phyloP scores from a whole-genome alignment of 2,329 filamentous ascomycete genomes.

The Dactylonectria estremocensis region DNA sequence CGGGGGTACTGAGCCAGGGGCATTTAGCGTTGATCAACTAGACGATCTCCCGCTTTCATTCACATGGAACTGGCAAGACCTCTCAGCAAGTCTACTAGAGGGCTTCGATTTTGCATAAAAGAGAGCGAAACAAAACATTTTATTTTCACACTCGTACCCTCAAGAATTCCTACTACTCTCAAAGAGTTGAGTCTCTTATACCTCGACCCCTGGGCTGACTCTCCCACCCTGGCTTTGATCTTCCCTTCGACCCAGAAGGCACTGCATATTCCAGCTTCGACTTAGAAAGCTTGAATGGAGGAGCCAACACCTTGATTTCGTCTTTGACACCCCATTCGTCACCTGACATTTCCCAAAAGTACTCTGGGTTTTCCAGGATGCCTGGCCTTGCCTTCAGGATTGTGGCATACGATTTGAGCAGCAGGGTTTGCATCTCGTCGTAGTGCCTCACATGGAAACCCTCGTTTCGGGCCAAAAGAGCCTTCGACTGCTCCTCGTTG shows the following conservation, averaged over 20 bases:
- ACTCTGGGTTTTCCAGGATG: conserved; percentile 19
- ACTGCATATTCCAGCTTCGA: conserved; percentile 19
- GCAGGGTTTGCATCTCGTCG: conserved; percentile 41
- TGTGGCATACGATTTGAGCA: conserved; percentile 16
- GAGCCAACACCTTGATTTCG: conserved; percentile 21
- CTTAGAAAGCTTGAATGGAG: conserved; percentile 24
- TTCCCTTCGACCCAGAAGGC: conserved; percentile 17
- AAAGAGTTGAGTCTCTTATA: background rate
- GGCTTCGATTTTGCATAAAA: conserved; percentile 22
- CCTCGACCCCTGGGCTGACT: background rate
- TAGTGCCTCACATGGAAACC: conserved; percentile 38
- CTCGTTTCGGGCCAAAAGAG: conserved; percentile 33
- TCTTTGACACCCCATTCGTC: conserved; percentile 28
- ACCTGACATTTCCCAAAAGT: conserved; percentile 28
- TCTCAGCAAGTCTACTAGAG: conserved; percentile 17
- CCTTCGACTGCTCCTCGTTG: conserved; percentile 26
- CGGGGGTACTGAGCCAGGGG: background rate
- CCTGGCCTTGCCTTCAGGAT: conserved; percentile 29
- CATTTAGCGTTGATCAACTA: conserved; percentile 13
- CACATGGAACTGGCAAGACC: conserved; percentile 23
- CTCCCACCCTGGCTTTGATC: conserved; percentile 23
- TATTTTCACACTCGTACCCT: background rate
- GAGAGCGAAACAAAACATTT: background rate
- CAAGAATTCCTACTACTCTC: background rate
- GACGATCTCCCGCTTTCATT: conserved; percentile 21